These are phyloP conservation scores for Intubia oerlemansii DNA, from an alignment of 2,329 filamentous ascomycete genomes.

Conservation along the genomic window DNA sequence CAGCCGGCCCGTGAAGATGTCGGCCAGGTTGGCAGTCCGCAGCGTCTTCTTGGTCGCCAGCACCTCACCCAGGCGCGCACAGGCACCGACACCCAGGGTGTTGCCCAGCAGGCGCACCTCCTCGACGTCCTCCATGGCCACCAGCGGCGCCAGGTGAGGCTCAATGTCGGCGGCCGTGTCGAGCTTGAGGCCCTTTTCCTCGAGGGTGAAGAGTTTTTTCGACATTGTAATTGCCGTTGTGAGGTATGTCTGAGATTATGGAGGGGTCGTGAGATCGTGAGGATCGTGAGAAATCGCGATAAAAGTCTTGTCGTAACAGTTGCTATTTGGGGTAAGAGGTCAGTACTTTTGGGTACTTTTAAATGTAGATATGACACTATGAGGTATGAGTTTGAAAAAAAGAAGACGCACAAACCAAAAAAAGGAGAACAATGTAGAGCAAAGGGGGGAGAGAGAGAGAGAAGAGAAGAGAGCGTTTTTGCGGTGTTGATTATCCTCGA, in stretches of 20 bases:
- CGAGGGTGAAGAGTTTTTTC: conserved; percentile 63
- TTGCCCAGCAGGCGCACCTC: conserved; percentile 79
- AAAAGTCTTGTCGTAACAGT: background rate
- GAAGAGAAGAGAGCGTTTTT: too few species aligned
- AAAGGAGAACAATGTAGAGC: too few species aligned
- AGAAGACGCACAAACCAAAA: too few species aligned
- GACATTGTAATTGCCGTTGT: conserved; percentile 33
- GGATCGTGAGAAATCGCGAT: background rate
- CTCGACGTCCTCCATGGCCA: conserved; percentile 52
- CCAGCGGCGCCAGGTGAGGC: conserved; percentile 56
- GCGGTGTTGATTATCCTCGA: too few species aligned
- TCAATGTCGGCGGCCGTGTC: conserved; percentile 74
- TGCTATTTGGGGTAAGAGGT: too few species aligned
- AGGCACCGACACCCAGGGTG: conserved; percentile 77
- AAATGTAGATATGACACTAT: too few species aligned
- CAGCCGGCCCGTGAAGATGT: conserved; percentile 91
- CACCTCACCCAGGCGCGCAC: conserved; percentile 63
- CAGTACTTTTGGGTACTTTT: too few species aligned
- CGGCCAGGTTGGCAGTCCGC: conserved; percentile 72
- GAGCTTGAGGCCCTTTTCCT: conserved; percentile 83
- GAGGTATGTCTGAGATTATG: conserved; percentile 7
- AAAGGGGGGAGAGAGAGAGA: too few species aligned
- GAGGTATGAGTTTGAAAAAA: too few species aligned
- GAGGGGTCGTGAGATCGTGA: background rate
- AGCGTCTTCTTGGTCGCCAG: conserved; percentile 69